These are phyloP conservation scores for Cyanidioschyzon merolae DNA, from an alignment of 23 red algal species.

Conservation along the genomic window DNA sequence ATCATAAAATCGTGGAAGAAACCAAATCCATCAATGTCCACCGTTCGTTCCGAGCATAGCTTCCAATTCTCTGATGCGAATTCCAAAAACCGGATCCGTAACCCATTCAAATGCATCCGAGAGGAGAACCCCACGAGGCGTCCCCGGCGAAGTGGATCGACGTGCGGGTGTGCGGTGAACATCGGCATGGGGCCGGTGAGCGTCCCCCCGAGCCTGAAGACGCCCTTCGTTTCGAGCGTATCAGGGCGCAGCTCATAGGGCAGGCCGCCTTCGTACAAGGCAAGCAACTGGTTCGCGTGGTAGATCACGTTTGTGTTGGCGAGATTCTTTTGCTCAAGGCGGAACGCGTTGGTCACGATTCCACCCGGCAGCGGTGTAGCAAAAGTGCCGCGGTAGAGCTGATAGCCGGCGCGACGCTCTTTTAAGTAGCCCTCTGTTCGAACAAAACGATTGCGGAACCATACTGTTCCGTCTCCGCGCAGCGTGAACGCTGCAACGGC, in stretches of 20 bases:
- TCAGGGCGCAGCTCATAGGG: constrained; percentile 14
- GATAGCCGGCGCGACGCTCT: constrained; percentile 18
- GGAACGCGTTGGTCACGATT: constrained; percentile 20
- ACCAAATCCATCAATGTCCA: constrained; percentile 16
- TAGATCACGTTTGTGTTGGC: constrained; percentile 29
- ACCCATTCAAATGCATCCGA: background rate
- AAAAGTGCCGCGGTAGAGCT: constrained; percentile 27
- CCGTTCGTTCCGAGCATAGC: background rate
- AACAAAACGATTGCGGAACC: constrained; percentile 40
- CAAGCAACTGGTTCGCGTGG: constrained; percentile 14
- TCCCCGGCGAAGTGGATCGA: constrained; percentile 6
- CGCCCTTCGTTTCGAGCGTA: constrained; percentile 15
- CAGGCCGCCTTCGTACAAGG: constrained; percentile 21
- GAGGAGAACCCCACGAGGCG: constrained; percentile 25
- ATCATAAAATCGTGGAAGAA: constrained; percentile 33
- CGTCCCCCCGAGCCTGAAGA: constrained; percentile 2
- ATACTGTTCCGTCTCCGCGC: constrained; percentile 12
- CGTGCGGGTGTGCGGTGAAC: constrained; percentile 31
- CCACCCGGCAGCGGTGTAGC: constrained; percentile 25
- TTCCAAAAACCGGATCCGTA: constrained; percentile 18
- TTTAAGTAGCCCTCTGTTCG: constrained; percentile 1
- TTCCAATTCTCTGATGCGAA: background rate
- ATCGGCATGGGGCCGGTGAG: background rate
- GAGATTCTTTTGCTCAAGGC: constrained; percentile 23
- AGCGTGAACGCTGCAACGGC: constrained; percentile 24